Evolutionary conservation across 2,329 filamentous ascomycete species (phyloP).

Genomic region (Pseudogymnoascus verrucosus): DNA sequence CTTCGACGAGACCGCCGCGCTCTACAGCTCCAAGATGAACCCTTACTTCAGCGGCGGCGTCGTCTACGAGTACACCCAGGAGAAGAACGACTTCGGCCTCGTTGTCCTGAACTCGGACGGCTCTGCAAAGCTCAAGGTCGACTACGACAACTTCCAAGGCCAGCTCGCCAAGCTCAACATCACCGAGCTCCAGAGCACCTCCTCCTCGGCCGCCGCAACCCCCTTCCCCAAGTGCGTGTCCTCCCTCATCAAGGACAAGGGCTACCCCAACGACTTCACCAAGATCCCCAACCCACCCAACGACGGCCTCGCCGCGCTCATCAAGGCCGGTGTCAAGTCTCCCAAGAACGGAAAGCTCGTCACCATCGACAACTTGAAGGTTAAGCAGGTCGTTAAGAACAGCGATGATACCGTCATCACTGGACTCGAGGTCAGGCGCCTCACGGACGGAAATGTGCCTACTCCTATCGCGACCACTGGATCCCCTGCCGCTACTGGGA

Average conservation of each 20-base stretch:
- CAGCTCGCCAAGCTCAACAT: constrained; percentile 73
- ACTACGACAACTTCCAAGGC: constrained; percentile 65
- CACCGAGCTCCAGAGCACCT: constrained; percentile 53
- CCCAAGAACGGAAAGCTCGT: constrained; percentile 60
- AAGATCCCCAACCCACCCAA: constrained; percentile 57
- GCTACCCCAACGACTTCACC: constrained; percentile 73
- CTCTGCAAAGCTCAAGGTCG: constrained; percentile 49
- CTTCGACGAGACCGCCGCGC: constrained; percentile 66
- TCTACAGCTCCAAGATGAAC: constrained; percentile 66
- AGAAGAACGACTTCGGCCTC: constrained; percentile 58
- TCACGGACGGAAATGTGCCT: constrained; percentile 47
- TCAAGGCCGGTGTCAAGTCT: constrained; percentile 64
- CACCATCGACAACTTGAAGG: constrained; percentile 43
- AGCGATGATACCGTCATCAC: constrained; percentile 50
- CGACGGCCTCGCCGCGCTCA: constrained; percentile 57
- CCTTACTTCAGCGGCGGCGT: constrained; percentile 64
- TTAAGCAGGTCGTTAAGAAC: constrained; percentile 49
- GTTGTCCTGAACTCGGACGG: constrained; percentile 52
- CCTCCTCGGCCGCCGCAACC: constrained; percentile 46
- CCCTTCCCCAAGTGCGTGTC: constrained; percentile 56
- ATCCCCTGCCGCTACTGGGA: constrained; percentile 10
- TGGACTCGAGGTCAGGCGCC: constrained; percentile 50
- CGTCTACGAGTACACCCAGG: constrained; percentile 74
- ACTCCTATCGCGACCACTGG: constrained; percentile 33
- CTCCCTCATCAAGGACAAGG: constrained; percentile 56